Evolutionary conservation across 139 green algal genomes (phyloP).

Genomic region (Coccomyxa sp.): DNA sequence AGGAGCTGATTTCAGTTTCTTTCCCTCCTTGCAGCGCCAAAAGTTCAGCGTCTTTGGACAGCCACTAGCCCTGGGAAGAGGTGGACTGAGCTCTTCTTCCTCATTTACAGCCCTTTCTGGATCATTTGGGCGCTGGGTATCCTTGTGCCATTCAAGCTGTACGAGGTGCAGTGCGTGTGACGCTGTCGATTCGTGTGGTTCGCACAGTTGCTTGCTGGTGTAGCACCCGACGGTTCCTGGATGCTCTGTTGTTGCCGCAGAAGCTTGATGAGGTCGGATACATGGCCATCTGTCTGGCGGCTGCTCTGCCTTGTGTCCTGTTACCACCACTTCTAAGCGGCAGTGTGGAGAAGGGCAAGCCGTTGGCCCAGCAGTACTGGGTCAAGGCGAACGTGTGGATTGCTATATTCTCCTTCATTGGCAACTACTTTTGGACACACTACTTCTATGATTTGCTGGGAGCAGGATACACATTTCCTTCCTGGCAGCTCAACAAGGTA

Average conservation of each 20-base stretch:
- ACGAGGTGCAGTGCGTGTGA: slow-evolving; percentile 61
- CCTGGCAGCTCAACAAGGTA: slow-evolving; percentile 76
- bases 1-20: too few species aligned
- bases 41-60: neutral
- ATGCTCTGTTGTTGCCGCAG: slow-evolving; percentile 4
- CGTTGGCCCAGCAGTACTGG: slow-evolving; percentile 78
- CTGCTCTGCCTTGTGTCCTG: slow-evolving; percentile 68
- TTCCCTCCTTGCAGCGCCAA: neutral
- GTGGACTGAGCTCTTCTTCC: slow-evolving; percentile 88
- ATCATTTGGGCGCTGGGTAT: slow-evolving; percentile 85
- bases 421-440: slow-evolving; percentile 99
- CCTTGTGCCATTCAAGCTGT: slow-evolving; percentile 87
- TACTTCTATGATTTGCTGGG: slow-evolving; percentile 96
- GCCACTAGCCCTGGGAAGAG: slow-evolving; percentile 67
- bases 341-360: slow-evolving; percentile 67
- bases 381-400: slow-evolving; percentile 98
- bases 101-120: slow-evolving; percentile 89
- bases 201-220: neutral
- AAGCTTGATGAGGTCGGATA: slow-evolving; percentile 63
- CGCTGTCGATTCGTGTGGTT: too few species aligned
- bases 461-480: slow-evolving; percentile 88
- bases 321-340: slow-evolving; percentile 68
- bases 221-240: neutral
- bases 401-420: slow-evolving; percentile 92
- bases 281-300: slow-evolving; percentile 71